Evolutionary conservation across 306 rosid genomes (phyloP), one percentile per base, ranked within the genome.

Genomic region (Begonia peltatifolia): DNA sequence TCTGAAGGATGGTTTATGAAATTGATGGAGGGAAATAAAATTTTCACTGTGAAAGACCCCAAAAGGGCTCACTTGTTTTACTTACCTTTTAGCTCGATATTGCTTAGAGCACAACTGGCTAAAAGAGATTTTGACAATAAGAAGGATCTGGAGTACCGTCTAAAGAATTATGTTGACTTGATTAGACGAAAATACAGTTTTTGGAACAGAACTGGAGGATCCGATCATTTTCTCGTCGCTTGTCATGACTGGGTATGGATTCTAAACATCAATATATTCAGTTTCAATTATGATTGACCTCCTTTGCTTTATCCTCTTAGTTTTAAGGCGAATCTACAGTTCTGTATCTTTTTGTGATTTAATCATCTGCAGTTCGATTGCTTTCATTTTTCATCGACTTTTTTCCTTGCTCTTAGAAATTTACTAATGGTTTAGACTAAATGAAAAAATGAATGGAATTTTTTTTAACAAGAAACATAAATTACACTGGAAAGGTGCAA

Each of bases 1-100:
- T 82, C 97, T 3, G 95, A 89, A 61, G 95, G 97, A 5, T 84
- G 95, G 97, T 89, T 89, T 74, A 82, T 84, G 95, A 89, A 82
- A 67, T 66, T 82, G 61, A 72, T 85, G 62, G 85, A 84, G 54
- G 64, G 71, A 56, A 89, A 69, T 54, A 80, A 82, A 58, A 70
- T 59, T 15, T 80, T 85, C 66, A 52, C 59, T 42, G 94, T 72
- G 41, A 81, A 55, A 66, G 80, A 85, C 65, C 87, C 95, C 5
- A 68, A 62, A 50, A 84, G 78, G 64, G 97, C 95, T 67, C 90
- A 84, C 66, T 61, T 89, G 36, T 89, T 89, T 71, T 89, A 79
- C 68, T 63, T 89, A 56, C 97, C 97, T 14, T 80, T 84, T 63
- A 77, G 93, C 66, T 82, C 90, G 10, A 70, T 69, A 56, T 66